phyloP scores from a whole-genome alignment of 371 early-diverging fungal species.

The Mycotypha africana region DNA sequence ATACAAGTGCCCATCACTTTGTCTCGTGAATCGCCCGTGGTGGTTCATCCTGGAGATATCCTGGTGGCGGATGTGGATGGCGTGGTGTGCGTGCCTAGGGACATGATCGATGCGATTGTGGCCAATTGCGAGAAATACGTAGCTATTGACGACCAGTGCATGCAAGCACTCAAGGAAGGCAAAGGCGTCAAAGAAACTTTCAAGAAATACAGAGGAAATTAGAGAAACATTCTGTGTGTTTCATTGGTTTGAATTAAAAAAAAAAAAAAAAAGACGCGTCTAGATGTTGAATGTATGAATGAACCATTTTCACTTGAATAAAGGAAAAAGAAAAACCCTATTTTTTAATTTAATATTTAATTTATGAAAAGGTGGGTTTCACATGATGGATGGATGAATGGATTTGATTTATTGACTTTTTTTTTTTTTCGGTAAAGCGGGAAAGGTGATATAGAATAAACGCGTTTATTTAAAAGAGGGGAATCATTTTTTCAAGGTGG shows the following conservation, averaged over 20 bases:
- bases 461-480: not conserved
- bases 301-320: no score
- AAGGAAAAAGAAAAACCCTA: no score
- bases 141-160: conserved; percentile 63
- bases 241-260: no score
- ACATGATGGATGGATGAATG: no score
- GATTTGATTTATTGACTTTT: no score
- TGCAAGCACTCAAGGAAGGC: conserved; percentile 62
- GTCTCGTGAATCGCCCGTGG: conserved; percentile 41
- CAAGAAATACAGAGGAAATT: conserved; percentile 48
- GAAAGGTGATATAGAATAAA: not conserved
- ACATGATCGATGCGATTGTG: conserved; percentile 51
- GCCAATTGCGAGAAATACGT: conserved; percentile 46
- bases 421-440: not conserved
- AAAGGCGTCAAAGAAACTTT: conserved; percentile 61
- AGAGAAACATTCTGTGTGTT: no score
- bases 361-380: no score
- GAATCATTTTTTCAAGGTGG: no score
- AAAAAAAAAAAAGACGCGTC: no score
- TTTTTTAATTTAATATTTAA: no score
- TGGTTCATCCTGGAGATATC: conserved; percentile 64
- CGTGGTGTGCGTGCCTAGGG: conserved; percentile 61
- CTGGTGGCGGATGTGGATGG: conserved; percentile 81
- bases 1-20: conserved; percentile 60
- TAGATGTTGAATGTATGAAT: no score